Base-by-base conservation (phyloP, 805 yeast species). In the Candida krabiensis region DNA sequence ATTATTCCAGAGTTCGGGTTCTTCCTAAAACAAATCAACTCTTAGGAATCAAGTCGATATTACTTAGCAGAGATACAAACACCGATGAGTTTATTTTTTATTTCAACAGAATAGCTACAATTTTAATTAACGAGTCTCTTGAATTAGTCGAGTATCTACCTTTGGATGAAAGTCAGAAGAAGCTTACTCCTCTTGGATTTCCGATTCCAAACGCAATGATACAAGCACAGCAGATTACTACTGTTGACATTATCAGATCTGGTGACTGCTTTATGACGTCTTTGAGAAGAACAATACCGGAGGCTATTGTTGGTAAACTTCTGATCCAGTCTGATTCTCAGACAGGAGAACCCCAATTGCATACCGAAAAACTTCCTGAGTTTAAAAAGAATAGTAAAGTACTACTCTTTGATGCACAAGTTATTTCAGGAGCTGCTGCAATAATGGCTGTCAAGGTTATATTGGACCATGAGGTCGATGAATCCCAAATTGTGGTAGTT, bases 321-420 rank as follows among this genome's bases (percentile, higher is more conserved):
- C 67, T 91, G 32, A 89, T 91, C 51, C 96, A 89, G 61, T 82
- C 95, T 6, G 96, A 90, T 59, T 71, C 93, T 0, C 63, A 69
- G 16, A 90, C 98, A 0, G 98, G 98, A 7, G 98, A 91, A 63
- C 98, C 99, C 1, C 90, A 84, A 56, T 69, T 93, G 43, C 96
- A 90, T 59, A 79, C 82, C n/a, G 83, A 84, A 47, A 74, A 78
- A 17, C 62, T 91, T 26, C 96, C 97, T 0, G 61, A 0, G 21
- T 44, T 40, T 43, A 48, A 19, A 35, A 45, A 12, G 15, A 52
- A 44, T 13, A 59, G 66, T 24, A 77, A 74, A 43, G 78, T 87
- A 1, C 62, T 91, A 7, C 62, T 91, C 33, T 77, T 87, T 54
- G 97, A 91, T 56, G 87, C 96, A 0, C 96, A 91, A 58, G 71